phyloP scores from a whole-genome alignment of 805 yeast species.

The Debaryomyces castellii region DNA sequence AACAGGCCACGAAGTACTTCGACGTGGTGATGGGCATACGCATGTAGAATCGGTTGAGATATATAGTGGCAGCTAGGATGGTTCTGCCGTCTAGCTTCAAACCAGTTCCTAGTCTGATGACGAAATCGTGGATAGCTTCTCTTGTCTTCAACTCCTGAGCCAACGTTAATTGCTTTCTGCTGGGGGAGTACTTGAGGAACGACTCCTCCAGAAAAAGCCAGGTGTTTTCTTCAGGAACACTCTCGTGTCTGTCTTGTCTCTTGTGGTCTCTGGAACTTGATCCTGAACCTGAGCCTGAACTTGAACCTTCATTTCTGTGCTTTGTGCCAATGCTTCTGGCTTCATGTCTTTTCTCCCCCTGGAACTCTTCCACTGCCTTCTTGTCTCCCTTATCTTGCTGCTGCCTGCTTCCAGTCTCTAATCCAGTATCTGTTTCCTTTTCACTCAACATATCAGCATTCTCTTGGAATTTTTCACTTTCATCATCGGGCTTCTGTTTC shows the following conservation, averaged over 20 bases:
- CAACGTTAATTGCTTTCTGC: constrained; percentile 29
- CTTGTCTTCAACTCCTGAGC: constrained; percentile 38
- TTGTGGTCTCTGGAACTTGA: background rate
- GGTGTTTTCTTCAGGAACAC: constrained; percentile 14
- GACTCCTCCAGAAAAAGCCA: constrained; percentile 41
- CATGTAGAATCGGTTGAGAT: constrained; percentile 40
- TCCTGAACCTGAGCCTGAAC: background rate
- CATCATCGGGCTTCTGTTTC: background rate
- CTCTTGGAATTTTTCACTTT: background rate
- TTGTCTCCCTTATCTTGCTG: background rate
- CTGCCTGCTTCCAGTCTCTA: background rate
- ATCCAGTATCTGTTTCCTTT: background rate
- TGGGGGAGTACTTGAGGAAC: constrained; percentile 30
- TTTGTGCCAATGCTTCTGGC: background rate
- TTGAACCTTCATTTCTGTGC: background rate
- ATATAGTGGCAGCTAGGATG: constrained; percentile 42
- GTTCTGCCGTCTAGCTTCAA: constrained; percentile 41
- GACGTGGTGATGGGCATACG: constrained; percentile 42
- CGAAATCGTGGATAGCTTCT: constrained; percentile 38
- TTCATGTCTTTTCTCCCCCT: background rate
- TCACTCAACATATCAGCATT: background rate
- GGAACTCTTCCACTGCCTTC: background rate
- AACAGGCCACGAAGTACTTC: constrained; percentile 44
- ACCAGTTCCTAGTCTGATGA: constrained; percentile 33
- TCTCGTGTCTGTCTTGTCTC: background rate